Evolutionary conservation across 2,329 filamentous ascomycete genomes (phyloP).

Genomic region (Alternaria infectoria): DNA sequence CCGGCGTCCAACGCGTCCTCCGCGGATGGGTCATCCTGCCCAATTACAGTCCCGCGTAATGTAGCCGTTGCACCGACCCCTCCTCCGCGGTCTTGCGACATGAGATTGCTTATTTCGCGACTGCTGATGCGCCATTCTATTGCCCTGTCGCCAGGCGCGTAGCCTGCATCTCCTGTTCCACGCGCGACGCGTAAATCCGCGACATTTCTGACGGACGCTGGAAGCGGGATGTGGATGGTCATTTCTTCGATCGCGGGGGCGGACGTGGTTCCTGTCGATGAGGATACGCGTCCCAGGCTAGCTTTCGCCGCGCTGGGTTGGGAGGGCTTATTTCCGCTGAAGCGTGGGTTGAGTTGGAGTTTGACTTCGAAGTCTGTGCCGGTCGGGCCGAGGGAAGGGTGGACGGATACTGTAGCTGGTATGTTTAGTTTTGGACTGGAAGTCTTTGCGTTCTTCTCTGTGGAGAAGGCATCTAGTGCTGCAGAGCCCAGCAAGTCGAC

Average conservation of each 20-base stretch:
- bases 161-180: conserved; percentile 82
- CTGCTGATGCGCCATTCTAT: conserved; percentile 84
- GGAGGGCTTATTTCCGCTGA: conserved; percentile 45
- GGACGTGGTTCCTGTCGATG: conserved; percentile 40
- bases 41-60: conserved; percentile 80
- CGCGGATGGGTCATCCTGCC: conserved; percentile 56
- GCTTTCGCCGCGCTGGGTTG: conserved; percentile 44
- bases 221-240: conserved; percentile 77
- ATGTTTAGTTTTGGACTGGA: conserved; percentile 69
- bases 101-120: conserved; percentile 69
- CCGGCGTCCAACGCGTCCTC: conserved; percentile 43
- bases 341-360: conserved; percentile 68
- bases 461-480: conserved; percentile 47
- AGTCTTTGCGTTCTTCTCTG: conserved; percentile 26
- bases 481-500: conserved; percentile 83
- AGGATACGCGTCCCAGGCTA: conserved; percentile 29
- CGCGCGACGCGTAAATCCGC: conserved; percentile 80
- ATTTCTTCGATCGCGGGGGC: conserved; percentile 72
- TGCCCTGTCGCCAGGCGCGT: conserved; percentile 72
- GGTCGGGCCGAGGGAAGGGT: conserved; percentile 74
- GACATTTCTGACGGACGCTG: conserved; percentile 79
- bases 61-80: conserved; percentile 72
- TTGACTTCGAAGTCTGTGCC: conserved; percentile 91
- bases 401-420: conserved; percentile 81
- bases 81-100: conserved; percentile 45